These are phyloP conservation scores for Rosa multiflora DNA, from an alignment of 306 rosid genomes.

Conservation along the genomic window DNA sequence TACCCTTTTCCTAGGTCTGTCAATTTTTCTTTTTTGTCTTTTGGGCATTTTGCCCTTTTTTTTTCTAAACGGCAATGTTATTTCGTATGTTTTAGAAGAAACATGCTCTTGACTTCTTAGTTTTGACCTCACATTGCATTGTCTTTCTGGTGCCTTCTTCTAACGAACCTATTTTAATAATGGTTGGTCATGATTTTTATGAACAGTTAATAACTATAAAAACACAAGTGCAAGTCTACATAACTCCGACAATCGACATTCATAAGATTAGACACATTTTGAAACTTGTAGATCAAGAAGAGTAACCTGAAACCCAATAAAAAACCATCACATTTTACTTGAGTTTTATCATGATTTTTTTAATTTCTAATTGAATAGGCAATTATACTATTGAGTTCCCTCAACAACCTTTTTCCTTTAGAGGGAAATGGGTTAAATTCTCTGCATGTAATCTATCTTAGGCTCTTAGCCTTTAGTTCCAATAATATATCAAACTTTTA, in stretches of 20 bases:
- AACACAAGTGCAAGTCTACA: too few relatives aligned
- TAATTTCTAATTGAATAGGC: not conserved
- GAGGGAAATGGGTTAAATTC: not conserved
- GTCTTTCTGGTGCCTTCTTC: not conserved
- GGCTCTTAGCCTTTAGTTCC: not conserved
- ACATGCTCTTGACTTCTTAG: not conserved
- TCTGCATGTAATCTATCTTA: not conserved
- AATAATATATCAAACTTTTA: not conserved
- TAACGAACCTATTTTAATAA: not conserved
- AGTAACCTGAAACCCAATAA: not conserved
- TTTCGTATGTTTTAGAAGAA: not conserved
- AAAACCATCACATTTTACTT: not conserved
- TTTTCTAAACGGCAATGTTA: not conserved
- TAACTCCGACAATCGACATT: too few relatives aligned
- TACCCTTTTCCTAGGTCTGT: constrained; percentile 23
- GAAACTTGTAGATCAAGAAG: not conserved
- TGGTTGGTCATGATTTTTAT: not conserved
- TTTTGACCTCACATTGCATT: not conserved
- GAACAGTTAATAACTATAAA: too few relatives aligned
- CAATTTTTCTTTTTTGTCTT: too few relatives aligned
- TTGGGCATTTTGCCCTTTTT: not conserved
- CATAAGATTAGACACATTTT: too few relatives aligned
- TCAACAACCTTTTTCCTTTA: not conserved
- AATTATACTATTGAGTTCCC: not conserved
- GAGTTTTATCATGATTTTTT: not conserved